Percentiles rank a stretch among this genome's conserved stretches.
Evolutionary conservation across 306 rosid species (phyloP).

Genomic region (Sophora flavescens): DNA sequence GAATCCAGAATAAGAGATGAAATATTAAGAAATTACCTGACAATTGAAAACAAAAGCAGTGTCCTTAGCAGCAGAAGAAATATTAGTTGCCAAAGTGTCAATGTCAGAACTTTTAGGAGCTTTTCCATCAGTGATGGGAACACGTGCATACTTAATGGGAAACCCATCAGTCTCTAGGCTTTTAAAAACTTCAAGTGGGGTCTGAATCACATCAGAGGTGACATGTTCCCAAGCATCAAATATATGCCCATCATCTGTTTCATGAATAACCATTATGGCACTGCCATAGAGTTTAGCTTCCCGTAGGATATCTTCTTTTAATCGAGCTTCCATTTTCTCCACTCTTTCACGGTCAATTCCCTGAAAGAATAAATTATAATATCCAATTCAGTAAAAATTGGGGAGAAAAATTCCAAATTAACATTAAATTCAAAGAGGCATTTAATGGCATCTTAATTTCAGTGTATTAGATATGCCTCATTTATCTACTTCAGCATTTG

Average conservation of each 20-base stretch:
- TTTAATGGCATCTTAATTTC: conserved; percentile 29
- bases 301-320: conserved; percentile 84
- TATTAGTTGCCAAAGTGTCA: conserved; percentile 75
- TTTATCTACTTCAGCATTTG: conserved; percentile 18
- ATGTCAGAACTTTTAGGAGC: conserved; percentile 94
- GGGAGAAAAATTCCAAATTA: conserved; percentile 26
- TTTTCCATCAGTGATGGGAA: conserved; percentile 93
- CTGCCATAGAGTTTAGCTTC: conserved; percentile 81
- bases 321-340: conserved; percentile 92
- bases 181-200: conserved; percentile 89
- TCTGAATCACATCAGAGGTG: conserved; percentile 71
- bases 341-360: conserved; percentile 90
- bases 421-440: conserved; percentile 1
- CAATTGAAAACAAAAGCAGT: conserved; percentile 92
- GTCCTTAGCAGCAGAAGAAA: conserved; percentile 78
- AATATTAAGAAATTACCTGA: conserved; percentile 67
- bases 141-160: conserved; percentile 92
- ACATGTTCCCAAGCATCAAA: conserved; percentile 91
- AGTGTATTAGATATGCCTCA: conserved; percentile 8
- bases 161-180: conserved; percentile 78
- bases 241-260: conserved; percentile 82
- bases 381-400: conserved; percentile 46
- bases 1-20: conserved; percentile 31
- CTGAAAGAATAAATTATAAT: conserved; percentile 54
- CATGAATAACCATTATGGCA: conserved; percentile 95